These are phyloP conservation scores for Samsoniella hepiali DNA, from an alignment of 2,329 filamentous ascomycete genomes.

Conservation along the genomic window DNA sequence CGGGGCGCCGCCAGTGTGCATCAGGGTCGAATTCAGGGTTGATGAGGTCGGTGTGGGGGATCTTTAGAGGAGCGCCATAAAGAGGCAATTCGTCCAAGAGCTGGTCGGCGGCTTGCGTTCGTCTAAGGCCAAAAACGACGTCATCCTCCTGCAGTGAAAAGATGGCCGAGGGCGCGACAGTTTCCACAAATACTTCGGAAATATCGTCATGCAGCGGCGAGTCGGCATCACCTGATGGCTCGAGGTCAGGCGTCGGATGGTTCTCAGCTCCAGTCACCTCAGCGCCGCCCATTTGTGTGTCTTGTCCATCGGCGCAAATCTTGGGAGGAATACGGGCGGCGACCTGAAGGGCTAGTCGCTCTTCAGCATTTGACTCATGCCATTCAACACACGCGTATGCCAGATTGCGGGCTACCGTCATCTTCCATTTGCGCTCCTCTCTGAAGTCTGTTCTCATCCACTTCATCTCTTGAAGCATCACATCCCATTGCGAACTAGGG, in stretches of 20 bases:
- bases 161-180: slow-evolving; percentile 69
- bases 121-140: slow-evolving; percentile 73
- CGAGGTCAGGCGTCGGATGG: slow-evolving; percentile 64
- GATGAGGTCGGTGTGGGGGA: slow-evolving; percentile 55
- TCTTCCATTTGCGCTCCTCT: slow-evolving; percentile 93
- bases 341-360: slow-evolving; percentile 67
- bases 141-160: slow-evolving; percentile 81
- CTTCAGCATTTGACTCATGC: slow-evolving; percentile 61
- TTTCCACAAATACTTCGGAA: slow-evolving; percentile 41
- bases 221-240: slow-evolving; percentile 62
- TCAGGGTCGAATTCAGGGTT: slow-evolving; percentile 63
- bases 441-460: slow-evolving; percentile 98
- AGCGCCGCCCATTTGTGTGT: slow-evolving; percentile 34
- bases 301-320: slow-evolving; percentile 26
- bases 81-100: slow-evolving; percentile 78
- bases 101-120: slow-evolving; percentile 71
- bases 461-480: slow-evolving; percentile 85
- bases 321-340: slow-evolving; percentile 49
- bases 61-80: slow-evolving; percentile 63
- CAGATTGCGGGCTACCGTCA: slow-evolving; percentile 71
- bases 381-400: slow-evolving; percentile 84
- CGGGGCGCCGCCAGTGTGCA: slow-evolving; percentile 69
- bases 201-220: slow-evolving; percentile 45
- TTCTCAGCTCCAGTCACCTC: slow-evolving; percentile 35
- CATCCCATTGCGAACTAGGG: slow-evolving; percentile 77